Evolutionary conservation across 1,284 basidiomycete species (phyloP), one percentile per base, ranked within the genome.

Genomic region (Leccinum huronense): DNA sequence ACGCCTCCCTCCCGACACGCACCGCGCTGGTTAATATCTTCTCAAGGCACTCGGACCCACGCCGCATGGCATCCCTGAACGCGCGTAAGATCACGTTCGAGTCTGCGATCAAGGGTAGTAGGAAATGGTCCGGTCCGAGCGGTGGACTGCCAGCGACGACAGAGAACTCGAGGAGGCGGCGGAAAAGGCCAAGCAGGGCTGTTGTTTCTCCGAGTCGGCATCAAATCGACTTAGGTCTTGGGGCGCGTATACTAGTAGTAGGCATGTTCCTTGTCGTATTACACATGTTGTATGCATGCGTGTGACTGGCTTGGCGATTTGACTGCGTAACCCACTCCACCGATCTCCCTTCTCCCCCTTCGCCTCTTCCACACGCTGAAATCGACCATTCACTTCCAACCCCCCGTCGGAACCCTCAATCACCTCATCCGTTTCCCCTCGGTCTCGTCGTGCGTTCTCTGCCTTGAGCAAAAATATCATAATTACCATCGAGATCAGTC

Each of bases 11-110:
- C 0, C 93, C 94, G 0, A 73, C 86, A 7, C 86, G 89, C 31
- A 93, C 94, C 0, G 94, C 94, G 0, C 75, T 97, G 11, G 79
- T 97, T 53, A 27, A 27, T 27, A 80, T 97, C 56, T 88, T 97
- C 71, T 93, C 90, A 0, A 95, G 95, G 0, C 93, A 97, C 72
- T 86, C 87, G 1, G 92, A 96, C 72, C 94, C 95, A 0, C 84
- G 92, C 0, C 79, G 76, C 1, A 94, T 95, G 91, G 80, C 88
- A 1, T 74, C 81, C 30, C 79, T 97, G 23, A 87, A 87, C 64
- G 83, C 83, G 3, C 83, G 88, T 62, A 90, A 93, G 73, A 77
- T 77, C 4, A 81, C 84, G 19, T 96, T 94, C 70, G 94, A 97
- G 71, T 80, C 77, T 38, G 84, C 87, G 34, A 80, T 91, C 68